Evolutionary conservation across 108 stramenopile species (phyloP), one percentile per base, ranked within the genome.

Genomic region (Parmales sp.): DNA sequence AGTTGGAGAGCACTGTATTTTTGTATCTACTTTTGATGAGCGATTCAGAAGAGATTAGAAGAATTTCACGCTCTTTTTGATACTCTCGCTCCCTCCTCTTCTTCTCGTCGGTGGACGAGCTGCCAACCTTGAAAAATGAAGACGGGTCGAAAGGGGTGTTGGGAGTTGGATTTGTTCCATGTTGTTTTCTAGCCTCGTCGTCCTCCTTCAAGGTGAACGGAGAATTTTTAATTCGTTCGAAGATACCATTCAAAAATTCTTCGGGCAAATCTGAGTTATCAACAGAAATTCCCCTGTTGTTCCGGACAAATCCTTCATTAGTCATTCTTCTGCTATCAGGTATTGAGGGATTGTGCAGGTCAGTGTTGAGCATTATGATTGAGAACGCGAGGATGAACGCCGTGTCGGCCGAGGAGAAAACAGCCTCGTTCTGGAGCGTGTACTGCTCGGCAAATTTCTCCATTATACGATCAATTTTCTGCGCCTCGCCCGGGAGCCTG

Each of bases 391-490:
- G 82, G 60, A 99, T 94, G 72, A 98, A 99, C 0, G 96, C 97
- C 39, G 94, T 95, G 77, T 99, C 98, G 18, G 97, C 96, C 3
- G 87, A 90, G 11, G 96, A 90, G 70, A 99, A 98, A 1, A 93
- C 91, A 22, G 83, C 80, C 7, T 68, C 66, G 78, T 95, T 95
- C 70, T 95, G 90, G 50, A 68, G 63, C 31, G 87, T 95, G 76
- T 86, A 99, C 26, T 85, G 81, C 74, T 96, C 97, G 7, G 98
- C 98, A 73, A 98, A 99, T 20, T 95, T 97, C 71, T 99, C 98
- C 96, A 99, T 99, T 46, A 99, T 98, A 37, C 98, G 90, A 71
- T 99, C 98, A 80, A 99, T 98, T 81, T 91, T 86, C 72, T 99
- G 98, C 16, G 97, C 96, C 79, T 99, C 98, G 1, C 98, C 98